Percentiles rank a stretch among this genome's conserved stretches.
phyloP scores from a whole-genome alignment of 768 basidiomycete species.

The Xerocomellus intermedius region DNA sequence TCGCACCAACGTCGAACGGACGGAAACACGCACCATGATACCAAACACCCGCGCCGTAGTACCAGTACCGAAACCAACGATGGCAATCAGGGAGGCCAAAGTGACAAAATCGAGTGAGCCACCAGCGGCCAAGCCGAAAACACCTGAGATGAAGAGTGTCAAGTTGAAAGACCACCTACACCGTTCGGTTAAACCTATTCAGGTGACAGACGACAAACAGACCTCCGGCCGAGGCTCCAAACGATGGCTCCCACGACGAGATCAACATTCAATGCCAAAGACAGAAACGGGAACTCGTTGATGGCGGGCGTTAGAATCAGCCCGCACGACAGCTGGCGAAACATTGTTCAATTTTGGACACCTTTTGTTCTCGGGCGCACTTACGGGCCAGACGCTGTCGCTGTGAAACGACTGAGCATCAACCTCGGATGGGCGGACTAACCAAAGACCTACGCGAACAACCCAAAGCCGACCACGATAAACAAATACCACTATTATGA shows the following conservation, averaged over 20 bases:
- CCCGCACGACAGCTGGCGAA: constrained; percentile 37
- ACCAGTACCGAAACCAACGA: constrained; percentile 49
- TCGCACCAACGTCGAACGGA: too few relatives aligned
- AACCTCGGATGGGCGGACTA: neutral
- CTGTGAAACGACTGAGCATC: constrained; percentile 7
- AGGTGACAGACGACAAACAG: constrained; percentile 4
- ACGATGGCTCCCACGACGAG: constrained; percentile 49
- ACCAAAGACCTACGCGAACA: constrained; percentile 36
- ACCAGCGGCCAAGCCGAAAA: constrained; percentile 53
- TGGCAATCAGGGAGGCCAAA: constrained; percentile 46
- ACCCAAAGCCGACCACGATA: constrained; percentile 40
- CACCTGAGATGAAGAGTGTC: constrained; percentile 51
- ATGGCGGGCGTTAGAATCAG: constrained; percentile 48
- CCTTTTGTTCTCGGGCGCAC: neutral
- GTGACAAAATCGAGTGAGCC: constrained; percentile 46
- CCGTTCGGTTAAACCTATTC: neutral
- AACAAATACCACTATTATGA: constrained; percentile 37
- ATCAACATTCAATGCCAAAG: constrained; percentile 52
- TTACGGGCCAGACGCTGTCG: constrained; percentile 41
- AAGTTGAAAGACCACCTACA: constrained; percentile 51
- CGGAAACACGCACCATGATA: constrained; percentile 47
- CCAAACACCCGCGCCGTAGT: constrained; percentile 65
- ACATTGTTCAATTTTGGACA: neutral
- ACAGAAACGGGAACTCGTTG: constrained; percentile 53
- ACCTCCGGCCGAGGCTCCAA: constrained; percentile 50